phyloP scores from a whole-genome alignment of 371 early-diverging fungal genomes.

The Saksenaea vasiformis region DNA sequence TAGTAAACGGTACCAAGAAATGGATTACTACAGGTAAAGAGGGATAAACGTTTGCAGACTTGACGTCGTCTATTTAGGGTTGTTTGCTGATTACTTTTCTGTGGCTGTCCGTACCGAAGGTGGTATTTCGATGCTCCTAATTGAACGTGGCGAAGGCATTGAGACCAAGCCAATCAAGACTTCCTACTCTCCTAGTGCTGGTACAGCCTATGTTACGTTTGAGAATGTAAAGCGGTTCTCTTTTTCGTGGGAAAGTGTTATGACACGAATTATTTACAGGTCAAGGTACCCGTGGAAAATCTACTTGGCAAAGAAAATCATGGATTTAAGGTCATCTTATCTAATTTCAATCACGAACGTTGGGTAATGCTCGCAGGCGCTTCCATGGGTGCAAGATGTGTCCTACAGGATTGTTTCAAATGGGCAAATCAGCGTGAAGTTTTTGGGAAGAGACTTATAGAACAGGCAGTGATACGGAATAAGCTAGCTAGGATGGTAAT shows the following conservation, averaged over 20 bases:
- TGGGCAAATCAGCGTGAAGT: slow-evolving; percentile 66
- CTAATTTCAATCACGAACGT: slow-evolving; percentile 54
- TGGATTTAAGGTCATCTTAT: slow-evolving; percentile 60
- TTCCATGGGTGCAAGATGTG: slow-evolving; percentile 21
- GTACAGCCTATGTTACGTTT: slow-evolving; percentile 51
- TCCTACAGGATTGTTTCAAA: slow-evolving; percentile 40
- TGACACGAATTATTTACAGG: slow-evolving; percentile 1
- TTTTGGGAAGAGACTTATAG: slow-evolving; percentile 76
- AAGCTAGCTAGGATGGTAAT: slow-evolving; percentile 70
- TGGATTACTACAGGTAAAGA: slow-evolving; percentile 65
- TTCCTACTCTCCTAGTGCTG: slow-evolving; percentile 60
- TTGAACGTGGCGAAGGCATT: slow-evolving; percentile 60
- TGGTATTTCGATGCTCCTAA: slow-evolving; percentile 66
- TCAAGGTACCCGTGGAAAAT: slow-evolving; percentile 74
- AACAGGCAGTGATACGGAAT: slow-evolving; percentile 68
- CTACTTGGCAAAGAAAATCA: slow-evolving; percentile 69
- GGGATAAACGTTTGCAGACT: slow-evolving; percentile 19
- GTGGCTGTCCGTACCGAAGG: slow-evolving; percentile 63
- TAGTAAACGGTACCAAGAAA: slow-evolving; percentile 83
- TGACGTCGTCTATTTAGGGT: slow-evolving; percentile 4
- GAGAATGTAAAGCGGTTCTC: slow-evolving; percentile 46
- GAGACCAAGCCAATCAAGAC: slow-evolving; percentile 65
- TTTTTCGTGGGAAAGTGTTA: neutral
- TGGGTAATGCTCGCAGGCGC: slow-evolving; percentile 27
- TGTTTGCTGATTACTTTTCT: slow-evolving; percentile 63